phyloP scores from a whole-genome alignment of 257 asterid species.

The Ehretia macrophylla region DNA sequence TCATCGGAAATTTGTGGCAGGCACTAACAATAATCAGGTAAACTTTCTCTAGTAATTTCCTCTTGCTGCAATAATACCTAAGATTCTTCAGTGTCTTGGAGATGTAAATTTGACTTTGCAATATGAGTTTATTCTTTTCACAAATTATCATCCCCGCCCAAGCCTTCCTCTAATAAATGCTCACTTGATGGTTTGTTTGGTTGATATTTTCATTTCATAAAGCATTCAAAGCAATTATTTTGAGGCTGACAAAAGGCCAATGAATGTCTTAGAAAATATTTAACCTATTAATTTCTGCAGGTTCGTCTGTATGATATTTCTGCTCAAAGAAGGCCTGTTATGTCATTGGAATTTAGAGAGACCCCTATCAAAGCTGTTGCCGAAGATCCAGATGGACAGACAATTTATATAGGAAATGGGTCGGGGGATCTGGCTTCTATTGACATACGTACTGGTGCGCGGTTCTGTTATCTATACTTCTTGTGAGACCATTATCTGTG shows the following conservation, averaged over 20 bases:
- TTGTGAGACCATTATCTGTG: neutral
- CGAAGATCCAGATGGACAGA: conserved; percentile 75
- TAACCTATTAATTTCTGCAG: conserved; percentile 33
- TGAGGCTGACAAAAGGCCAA: too few species aligned
- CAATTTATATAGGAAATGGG: conserved; percentile 77
- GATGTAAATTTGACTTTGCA: neutral
- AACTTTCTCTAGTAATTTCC: conserved; percentile 3
- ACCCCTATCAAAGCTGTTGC: conserved; percentile 74
- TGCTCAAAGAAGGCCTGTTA: conserved; percentile 88
- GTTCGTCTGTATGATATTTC: conserved; percentile 89
- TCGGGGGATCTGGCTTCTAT: conserved; percentile 92
- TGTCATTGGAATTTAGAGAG: conserved; percentile 80
- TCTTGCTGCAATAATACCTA: neutral
- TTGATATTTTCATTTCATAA: too few species aligned
- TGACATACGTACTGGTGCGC: conserved; percentile 82
- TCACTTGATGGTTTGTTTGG: too few species aligned
- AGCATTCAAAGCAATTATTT: too few species aligned
- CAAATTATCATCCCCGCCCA: too few species aligned
- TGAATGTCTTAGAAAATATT: too few species aligned
- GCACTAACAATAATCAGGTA: conserved; percentile 88
- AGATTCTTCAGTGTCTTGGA: neutral
- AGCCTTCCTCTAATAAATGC: too few species aligned
- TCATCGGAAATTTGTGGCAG: conserved; percentile 82
- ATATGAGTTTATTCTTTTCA: too few species aligned
- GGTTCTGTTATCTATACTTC: neutral